Base-by-base conservation (phyloP, 371 early-diverging fungal species). In the Polyrhizophydium stewartii region DNA sequence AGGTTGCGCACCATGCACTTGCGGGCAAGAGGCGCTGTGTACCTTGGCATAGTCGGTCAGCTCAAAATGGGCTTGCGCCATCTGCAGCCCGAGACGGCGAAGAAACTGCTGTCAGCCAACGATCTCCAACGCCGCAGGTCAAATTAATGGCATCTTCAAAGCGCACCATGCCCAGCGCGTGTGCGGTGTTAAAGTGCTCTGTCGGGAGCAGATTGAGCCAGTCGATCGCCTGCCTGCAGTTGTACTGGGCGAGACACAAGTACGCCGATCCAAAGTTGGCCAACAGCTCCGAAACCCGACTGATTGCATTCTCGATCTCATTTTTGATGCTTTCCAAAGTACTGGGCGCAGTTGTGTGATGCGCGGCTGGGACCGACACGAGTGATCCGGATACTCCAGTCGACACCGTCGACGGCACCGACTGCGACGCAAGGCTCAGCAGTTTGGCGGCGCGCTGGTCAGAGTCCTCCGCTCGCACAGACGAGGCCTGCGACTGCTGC, bases 31-130 rank as follows among this genome's bases (percentile, higher is more conserved):
- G 43, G 17, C n/a, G n/a, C n/a, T n/a, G n/a, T n/a, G n/a, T n/a
- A n/a, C n/a, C n/a, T n/a, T n/a, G n/a, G n/a, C n/a, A 43, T 69
- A 72, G 37, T 68, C 50, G 5, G 59, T 53, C 19, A 60, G 30
- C 38, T 72, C 73, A 56, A 67, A 72, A 24, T 63, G 45, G 9
- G 65, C 58, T 12, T 43, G 41, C 27, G 65, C 73, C 25, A 63
- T 38, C 63, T 66, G 43, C 51, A 21, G 10, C 55, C 30, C 24
- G 37, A 37, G n/a, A n/a, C 24, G 35, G 41, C 7, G 16, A 43
- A n/a, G 16, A 43, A 43, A 43, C n/a, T 43, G n/a, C n/a, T n/a
- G 35, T 35, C 35, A 3, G 35, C 13, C 7, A 3, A 35, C 35
- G 35, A 35, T 35, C 13, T 35, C 35, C 3, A n/a, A n/a, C n/a